Conservation (phyloP, 2,329 filamentous ascomycete species). For the Fusarium penzigii region DNA sequence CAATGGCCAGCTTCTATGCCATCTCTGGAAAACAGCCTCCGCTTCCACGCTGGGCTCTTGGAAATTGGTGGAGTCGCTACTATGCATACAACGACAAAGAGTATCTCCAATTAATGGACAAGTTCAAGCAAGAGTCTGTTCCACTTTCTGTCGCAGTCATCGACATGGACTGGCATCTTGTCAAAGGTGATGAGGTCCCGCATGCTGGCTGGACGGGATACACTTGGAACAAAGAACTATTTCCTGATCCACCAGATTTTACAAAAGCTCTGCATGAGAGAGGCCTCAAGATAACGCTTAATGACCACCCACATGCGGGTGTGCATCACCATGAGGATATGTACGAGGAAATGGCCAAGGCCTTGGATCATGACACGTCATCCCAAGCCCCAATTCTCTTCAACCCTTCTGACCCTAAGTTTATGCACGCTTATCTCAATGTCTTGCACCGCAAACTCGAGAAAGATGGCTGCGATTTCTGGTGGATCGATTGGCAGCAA, state of each 20-base stretch:
- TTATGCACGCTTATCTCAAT: constrained; percentile 59
- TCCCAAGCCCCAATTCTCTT: constrained; percentile 55
- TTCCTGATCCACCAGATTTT: constrained; percentile 55
- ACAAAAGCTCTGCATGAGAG: constrained; percentile 51
- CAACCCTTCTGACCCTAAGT: constrained; percentile 53
- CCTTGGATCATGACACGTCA: constrained; percentile 51
- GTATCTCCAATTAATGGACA: constrained; percentile 59
- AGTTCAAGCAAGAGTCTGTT: constrained; percentile 51
- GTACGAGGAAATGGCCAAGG: constrained; percentile 56
- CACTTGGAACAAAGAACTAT: constrained; percentile 56
- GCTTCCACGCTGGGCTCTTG: constrained; percentile 58
- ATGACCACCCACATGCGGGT: constrained; percentile 64
- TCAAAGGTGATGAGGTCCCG: constrained; percentile 46
- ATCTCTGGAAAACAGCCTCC: constrained; percentile 58
- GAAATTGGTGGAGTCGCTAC: constrained; percentile 69
- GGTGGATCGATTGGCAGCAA: constrained; percentile 72
- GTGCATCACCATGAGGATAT: constrained; percentile 57
- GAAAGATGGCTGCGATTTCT: constrained; percentile 59
- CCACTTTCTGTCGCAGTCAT: constrained; percentile 61
- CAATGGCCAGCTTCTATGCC: constrained; percentile 54
- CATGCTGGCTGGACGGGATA: constrained; percentile 54
- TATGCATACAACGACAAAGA: constrained; percentile 57
- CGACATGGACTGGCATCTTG: constrained; percentile 69
- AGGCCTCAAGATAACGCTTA: constrained; percentile 56
- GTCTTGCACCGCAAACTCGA: constrained; percentile 59